Percentiles rank a stretch among this genome's conserved stretches.
phyloP scores from a whole-genome alignment of 768 basidiomycete genomes.

The Tricholomella constricta region DNA sequence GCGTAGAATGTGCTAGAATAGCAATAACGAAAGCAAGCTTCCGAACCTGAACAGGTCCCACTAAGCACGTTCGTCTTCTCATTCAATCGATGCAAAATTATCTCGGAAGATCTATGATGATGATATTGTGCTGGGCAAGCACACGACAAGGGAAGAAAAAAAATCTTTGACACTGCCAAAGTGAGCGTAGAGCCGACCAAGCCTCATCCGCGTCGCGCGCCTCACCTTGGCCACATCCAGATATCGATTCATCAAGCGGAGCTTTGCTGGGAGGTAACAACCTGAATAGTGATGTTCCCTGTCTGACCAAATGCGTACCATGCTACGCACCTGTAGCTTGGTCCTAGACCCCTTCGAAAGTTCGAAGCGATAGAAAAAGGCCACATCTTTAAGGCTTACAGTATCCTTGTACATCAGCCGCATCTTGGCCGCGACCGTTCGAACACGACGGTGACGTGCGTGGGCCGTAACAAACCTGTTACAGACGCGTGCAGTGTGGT shows the following conservation, averaged over 20 bases:
- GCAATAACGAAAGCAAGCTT: neutral
- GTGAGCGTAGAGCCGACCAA: neutral
- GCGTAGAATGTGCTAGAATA: neutral
- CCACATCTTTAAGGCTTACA: too few species aligned
- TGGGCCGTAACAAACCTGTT: neutral
- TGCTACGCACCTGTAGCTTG: neutral
- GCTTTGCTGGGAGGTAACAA: neutral
- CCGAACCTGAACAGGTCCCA: neutral
- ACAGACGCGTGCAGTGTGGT: too few species aligned
- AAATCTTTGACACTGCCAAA: neutral
- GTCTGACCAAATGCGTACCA: neutral
- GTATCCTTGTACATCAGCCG: neutral
- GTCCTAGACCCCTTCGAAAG: neutral
- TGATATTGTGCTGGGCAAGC: neutral
- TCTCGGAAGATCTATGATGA: constrained; percentile 1
- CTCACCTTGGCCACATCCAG: neutral
- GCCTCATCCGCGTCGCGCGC: neutral
- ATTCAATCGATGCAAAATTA: neutral
- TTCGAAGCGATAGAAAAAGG: neutral
- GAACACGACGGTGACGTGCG: too few species aligned
- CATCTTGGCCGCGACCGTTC: neutral
- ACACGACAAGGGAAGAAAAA: neutral
- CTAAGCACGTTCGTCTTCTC: neutral
- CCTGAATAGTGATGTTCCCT: constrained; percentile 1
- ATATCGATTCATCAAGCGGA: neutral